These are phyloP conservation scores for Meripilus lineatus DNA, from an alignment of 1,284 basidiomycete species.

Conservation along the genomic window DNA sequence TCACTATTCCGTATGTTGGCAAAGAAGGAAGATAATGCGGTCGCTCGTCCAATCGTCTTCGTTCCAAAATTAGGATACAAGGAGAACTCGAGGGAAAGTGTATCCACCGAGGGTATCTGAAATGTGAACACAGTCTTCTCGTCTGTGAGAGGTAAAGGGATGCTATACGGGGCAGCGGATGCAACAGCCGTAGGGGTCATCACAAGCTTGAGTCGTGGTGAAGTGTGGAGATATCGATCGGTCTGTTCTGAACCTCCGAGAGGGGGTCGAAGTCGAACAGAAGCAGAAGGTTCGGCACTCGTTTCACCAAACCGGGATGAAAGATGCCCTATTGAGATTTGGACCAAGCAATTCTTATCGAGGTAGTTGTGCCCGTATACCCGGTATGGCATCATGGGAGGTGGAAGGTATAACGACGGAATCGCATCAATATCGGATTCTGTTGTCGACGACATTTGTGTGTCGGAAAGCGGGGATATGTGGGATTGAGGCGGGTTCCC, in stretches of 20 bases:
- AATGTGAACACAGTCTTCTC: constrained; percentile 86
- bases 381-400: constrained; percentile 95
- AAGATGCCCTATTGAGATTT: constrained; percentile 81
- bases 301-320: constrained; percentile 28
- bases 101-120: constrained; percentile 74
- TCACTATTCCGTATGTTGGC: constrained; percentile 49
- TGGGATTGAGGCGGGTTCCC: constrained; percentile 16
- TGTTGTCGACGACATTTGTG: constrained; percentile 32
- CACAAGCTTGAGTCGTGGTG: constrained; percentile 89
- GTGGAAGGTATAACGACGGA: constrained; percentile 90
- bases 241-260: constrained; percentile 57
- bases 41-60: constrained; percentile 92
- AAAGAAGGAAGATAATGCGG: constrained; percentile 80
- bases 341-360: constrained; percentile 84
- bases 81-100: constrained; percentile 88
- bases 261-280: constrained; percentile 64
- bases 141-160: constrained; percentile 81
- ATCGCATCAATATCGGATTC: constrained; percentile 87
- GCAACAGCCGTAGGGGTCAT: constrained; percentile 82
- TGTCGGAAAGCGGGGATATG: constrained; percentile 27
- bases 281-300: constrained; percentile 27
- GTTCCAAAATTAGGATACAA: constrained; percentile 99
- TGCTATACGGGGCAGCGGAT: constrained; percentile 81
- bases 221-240: constrained; percentile 61
- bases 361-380: constrained; percentile 91